Base-by-base conservation (phyloP, 768 basidiomycete species). In the Hebeloma cylindrosporum region DNA sequence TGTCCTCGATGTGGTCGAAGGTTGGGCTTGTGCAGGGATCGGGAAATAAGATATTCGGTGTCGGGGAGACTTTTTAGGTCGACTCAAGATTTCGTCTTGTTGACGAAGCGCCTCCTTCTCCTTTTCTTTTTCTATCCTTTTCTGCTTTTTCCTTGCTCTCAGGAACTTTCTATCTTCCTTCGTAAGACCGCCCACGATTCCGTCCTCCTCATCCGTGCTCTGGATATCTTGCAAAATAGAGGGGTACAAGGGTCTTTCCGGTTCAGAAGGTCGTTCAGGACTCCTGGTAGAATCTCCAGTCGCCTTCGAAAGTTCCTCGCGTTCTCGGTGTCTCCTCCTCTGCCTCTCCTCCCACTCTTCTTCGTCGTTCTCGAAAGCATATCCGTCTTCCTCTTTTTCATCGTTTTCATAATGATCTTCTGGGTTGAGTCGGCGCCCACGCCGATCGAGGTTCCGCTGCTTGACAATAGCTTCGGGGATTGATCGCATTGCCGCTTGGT, bases 391-490 rank as follows among this genome's bases (percentile, higher is more conserved):
- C 29, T 59, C 50, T 8, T 65, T 64, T 21, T 68, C 65, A 35
- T 59, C 60, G 13, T 63, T 56, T 13, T 63, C 68, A 14, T 67
- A 65, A 23, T 53, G 57, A 33, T 65, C 61, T 9, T 53, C 58
- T 2, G 51, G 50, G 30, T 57, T n/a, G n/a, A n/a, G 59, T 4
- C 53, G 54, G 45, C 59, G 63, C 27, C 55, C 59, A 43, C 50
- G 45, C 42, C 27, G 45, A 14, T 36, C 56, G 22, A 70, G 68
- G 56, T 70, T 72, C 35, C 57, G 62, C 18, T 72, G 44, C 43
- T 76, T 80, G 33, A 89, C 71, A 31, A 88, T 78, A 1, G 87
- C 87, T 16, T 88, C 88, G 2, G 85, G 86, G 48, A 73, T 75
- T 1, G 58, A 52, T 22, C 68, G 69, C 50, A 88, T 61, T 39